These are phyloP conservation scores for Trichosporon inkin DNA, from an alignment of 1,284 basidiomycete genomes.

Conservation along the genomic window DNA sequence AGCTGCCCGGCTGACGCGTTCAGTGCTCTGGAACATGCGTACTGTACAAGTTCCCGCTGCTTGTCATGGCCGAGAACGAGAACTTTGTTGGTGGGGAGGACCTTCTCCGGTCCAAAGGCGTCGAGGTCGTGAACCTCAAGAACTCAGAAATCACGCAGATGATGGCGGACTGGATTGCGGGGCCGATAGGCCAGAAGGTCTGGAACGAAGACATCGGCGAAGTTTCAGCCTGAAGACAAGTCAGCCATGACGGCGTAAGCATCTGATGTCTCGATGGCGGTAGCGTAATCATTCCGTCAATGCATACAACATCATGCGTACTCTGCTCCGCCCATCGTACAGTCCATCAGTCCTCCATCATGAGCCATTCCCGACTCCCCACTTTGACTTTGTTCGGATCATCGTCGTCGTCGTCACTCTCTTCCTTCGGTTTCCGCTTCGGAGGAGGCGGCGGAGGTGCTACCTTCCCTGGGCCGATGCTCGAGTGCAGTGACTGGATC, in stretches of 20 bases:
- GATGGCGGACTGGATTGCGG: conserved; percentile 37
- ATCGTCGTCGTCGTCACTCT: conserved; percentile 41
- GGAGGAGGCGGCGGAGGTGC: conserved; percentile 44
- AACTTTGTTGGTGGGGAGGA: conserved; percentile 37
- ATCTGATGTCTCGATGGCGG: too few relatives aligned
- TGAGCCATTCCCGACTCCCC: conserved; percentile 42
- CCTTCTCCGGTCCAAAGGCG: conserved; percentile 21
- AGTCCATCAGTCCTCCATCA: conserved; percentile 42
- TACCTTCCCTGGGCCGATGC: conserved; percentile 45
- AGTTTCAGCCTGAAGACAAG: conserved; percentile 11
- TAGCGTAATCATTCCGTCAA: too few relatives aligned
- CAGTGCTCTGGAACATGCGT: conserved; percentile 33
- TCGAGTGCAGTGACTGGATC: conserved; percentile 43
- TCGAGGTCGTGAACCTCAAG: conserved; percentile 33
- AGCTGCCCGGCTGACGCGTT: neutral
- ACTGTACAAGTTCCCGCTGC: conserved; percentile 31
- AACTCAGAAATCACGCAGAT: conserved; percentile 28
- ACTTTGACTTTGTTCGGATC: conserved; percentile 33
- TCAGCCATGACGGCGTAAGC: too few relatives aligned
- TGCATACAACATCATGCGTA: neutral
- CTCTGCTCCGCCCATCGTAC: neutral
- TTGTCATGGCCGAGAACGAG: conserved; percentile 36
- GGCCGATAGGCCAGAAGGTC: conserved; percentile 22
- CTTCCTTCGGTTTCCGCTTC: conserved; percentile 45
- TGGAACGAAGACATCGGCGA: conserved; percentile 45